Conservation (phyloP, 805 yeast genomes). For the Clavispora santaluciae region DNA sequence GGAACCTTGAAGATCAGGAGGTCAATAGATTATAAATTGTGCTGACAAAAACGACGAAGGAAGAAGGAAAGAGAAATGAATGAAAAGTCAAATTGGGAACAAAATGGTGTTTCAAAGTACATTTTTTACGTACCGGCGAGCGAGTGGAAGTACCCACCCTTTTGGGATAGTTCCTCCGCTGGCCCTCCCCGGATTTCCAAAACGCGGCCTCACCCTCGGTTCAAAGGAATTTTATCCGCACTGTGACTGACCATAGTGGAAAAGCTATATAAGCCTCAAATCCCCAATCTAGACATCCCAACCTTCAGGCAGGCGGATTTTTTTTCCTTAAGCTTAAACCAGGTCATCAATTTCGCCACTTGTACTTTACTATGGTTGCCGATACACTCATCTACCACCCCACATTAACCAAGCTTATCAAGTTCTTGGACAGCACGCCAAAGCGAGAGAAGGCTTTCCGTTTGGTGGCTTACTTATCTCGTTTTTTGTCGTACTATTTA, state of each 20-base stretch:
- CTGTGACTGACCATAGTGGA: background rate
- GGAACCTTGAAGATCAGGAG: too few species aligned
- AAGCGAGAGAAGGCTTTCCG: conserved; percentile 83
- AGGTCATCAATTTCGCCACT: too few species aligned
- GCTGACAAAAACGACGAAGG: background rate
- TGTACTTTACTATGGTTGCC: conserved; percentile 60
- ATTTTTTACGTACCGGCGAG: too few species aligned
- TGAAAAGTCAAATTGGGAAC: background rate
- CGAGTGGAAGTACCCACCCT: background rate
- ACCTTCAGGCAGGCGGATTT: background rate
- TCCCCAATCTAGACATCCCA: background rate
- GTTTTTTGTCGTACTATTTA: conserved; percentile 64
- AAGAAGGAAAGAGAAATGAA: background rate
- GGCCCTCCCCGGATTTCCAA: background rate
- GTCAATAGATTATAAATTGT: too few species aligned
- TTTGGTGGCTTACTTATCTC: conserved; percentile 70
- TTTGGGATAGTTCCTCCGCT: background rate
- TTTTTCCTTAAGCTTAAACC: background rate
- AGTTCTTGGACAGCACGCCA: conserved; percentile 58
- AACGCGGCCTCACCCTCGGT: conserved; percentile 9
- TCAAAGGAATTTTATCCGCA: conserved; percentile 3
- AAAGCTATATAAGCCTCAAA: background rate
- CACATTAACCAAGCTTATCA: conserved; percentile 53
- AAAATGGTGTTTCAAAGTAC: background rate
- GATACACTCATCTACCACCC: conserved; percentile 76